A percentile compares a stretch with the other conserved stretches of the same genome.
These are phyloP conservation scores for Leptographium galeiforme DNA, from an alignment of 2,329 filamentous ascomycete species.

Conservation along the genomic window DNA sequence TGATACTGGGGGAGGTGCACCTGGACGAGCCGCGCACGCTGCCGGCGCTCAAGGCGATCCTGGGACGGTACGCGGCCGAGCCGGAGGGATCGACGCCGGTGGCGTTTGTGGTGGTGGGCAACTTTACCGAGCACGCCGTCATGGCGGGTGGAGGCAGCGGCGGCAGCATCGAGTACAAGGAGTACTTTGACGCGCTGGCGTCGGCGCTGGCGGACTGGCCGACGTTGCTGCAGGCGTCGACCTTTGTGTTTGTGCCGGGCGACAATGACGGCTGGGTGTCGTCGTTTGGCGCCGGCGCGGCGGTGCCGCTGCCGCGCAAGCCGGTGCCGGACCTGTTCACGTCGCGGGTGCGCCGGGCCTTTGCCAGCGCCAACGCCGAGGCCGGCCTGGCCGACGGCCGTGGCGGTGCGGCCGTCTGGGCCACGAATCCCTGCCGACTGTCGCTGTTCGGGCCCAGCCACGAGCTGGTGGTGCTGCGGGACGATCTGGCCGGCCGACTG, in stretches of 20 bases:
- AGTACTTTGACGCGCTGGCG: constrained; percentile 82
- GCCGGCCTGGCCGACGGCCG: constrained; percentile 33
- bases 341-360: constrained; percentile 66
- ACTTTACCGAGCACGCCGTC: constrained; percentile 58
- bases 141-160: constrained; percentile 56
- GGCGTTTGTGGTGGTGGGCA: constrained; percentile 72
- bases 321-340: constrained; percentile 82
- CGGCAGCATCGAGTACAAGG: constrained; percentile 91
- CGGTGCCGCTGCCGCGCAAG: constrained; percentile 55
- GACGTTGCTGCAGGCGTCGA: constrained; percentile 60
- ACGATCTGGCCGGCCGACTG: constrained; percentile 71
- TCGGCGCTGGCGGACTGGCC: constrained; percentile 74
- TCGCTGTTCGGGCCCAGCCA: constrained; percentile 77
- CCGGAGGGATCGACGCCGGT: constrained; percentile 55
- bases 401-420: constrained; percentile 69
- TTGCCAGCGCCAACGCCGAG: constrained; percentile 66
- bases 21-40: constrained; percentile 75
- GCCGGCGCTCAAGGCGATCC: constrained; percentile 65
- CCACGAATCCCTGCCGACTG: constrained; percentile 72
- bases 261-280: constrained; percentile 98
- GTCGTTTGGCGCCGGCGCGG: constrained; percentile 64
- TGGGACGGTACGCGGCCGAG: constrained; percentile 58
- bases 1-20: constrained; percentile 76
- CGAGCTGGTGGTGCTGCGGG: constrained; percentile 76
- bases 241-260: constrained; percentile 86